A percentile compares a stretch with the other conserved stretches of the same genome.
Evolutionary conservation across 805 yeast genomes (phyloP).

Genomic region (Saccharomycopsis vini): DNA sequence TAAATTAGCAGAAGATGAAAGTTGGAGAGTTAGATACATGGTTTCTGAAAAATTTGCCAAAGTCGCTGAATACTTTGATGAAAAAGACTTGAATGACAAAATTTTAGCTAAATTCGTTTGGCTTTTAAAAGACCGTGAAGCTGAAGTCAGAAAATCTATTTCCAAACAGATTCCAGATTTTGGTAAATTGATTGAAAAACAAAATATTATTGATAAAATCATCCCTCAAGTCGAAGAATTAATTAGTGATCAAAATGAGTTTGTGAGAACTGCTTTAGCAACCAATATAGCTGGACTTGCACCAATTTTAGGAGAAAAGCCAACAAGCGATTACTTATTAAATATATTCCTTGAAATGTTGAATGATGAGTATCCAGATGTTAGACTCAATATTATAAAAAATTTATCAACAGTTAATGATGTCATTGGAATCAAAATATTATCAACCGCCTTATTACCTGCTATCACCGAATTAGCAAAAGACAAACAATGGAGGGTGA

Average conservation of each 20-base stretch:
- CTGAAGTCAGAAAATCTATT: slow-evolving; percentile 92
- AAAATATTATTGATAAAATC: slow-evolving; percentile 52
- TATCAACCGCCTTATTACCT: slow-evolving; percentile 83
- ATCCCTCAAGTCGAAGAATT: slow-evolving; percentile 77
- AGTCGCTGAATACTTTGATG: slow-evolving; percentile 57
- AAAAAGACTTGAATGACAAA: slow-evolving; percentile 43
- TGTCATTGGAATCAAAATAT: slow-evolving; percentile 82
- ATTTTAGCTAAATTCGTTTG: slow-evolving; percentile 49
- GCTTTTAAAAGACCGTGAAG: slow-evolving; percentile 85
- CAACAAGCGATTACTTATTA: slow-evolving; percentile 70
- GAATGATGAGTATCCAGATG: slow-evolving; percentile 95
- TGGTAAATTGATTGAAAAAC: slow-evolving; percentile 41
- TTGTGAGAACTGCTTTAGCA: slow-evolving; percentile 89
- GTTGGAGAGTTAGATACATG: slow-evolving; percentile 98
- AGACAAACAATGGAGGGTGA: slow-evolving; percentile 95
- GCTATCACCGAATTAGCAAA: slow-evolving; percentile 94
- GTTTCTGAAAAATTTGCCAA: slow-evolving; percentile 88
- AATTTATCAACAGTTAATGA: slow-evolving; percentile 87
- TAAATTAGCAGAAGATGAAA: slow-evolving; percentile 72
- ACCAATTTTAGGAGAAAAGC: slow-evolving; percentile 74
- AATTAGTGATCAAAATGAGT: slow-evolving; percentile 85
- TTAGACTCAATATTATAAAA: slow-evolving; percentile 86
- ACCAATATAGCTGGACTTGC: slow-evolving; percentile 80
- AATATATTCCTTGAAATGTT: slow-evolving; percentile 90
- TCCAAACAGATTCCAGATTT: slow-evolving; percentile 84